Conservation (phyloP, 1,284 basidiomycete genomes). For the Cutaneotrichosporon cutaneum region DNA sequence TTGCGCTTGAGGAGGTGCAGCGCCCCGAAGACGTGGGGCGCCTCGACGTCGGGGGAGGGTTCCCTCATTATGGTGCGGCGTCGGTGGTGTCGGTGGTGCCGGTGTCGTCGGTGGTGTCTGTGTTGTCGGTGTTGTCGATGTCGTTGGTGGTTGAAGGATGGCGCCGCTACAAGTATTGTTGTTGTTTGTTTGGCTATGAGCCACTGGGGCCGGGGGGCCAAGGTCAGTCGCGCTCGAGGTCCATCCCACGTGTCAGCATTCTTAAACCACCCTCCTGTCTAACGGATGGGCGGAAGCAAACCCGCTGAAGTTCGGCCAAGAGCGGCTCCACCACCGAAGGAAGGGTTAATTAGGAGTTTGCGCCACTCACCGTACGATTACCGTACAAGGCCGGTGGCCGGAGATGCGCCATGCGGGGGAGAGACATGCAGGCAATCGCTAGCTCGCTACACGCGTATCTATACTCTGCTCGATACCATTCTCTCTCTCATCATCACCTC, state of each 20-base stretch:
- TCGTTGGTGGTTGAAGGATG: neutral
- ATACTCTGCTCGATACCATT: neutral
- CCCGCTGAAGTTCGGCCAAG: neutral
- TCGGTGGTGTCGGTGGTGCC: neutral
- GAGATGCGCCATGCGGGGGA: neutral
- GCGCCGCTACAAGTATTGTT: neutral
- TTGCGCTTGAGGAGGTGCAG: slow-evolving; percentile 38
- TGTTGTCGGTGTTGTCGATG: neutral
- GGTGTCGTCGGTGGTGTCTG: neutral
- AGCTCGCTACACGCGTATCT: neutral
- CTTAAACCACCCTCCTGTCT: neutral
- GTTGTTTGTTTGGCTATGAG: slow-evolving; percentile 7
- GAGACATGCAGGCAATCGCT: neutral
- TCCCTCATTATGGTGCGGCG: too few species aligned
- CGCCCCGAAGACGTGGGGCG: slow-evolving; percentile 28
- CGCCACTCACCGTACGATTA: neutral
- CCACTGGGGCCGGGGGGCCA: neutral
- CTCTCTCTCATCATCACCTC: neutral
- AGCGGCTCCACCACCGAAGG: too few species aligned
- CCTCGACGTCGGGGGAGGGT: slow-evolving; percentile 11
- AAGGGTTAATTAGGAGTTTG: too few species aligned
- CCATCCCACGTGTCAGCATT: neutral
- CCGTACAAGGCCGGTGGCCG: too few species aligned
- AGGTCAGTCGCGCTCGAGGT: neutral
- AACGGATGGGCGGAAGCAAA: neutral